Base-by-base conservation (phyloP, 2,329 filamentous ascomycete genomes). In the Aspergillus pseudonomiae region DNA sequence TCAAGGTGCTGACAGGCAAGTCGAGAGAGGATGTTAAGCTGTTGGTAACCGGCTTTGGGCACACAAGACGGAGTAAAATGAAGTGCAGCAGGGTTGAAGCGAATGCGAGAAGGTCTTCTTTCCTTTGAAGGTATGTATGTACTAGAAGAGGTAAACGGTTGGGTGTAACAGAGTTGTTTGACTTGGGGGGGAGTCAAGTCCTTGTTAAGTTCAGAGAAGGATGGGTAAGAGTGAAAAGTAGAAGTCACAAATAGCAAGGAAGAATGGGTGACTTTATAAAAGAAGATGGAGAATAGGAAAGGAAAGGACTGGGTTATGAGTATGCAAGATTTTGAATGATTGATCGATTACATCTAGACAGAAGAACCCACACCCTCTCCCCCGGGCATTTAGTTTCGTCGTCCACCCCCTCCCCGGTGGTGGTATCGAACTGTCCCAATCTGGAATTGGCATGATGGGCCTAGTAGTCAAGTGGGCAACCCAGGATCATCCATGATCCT, bases 401-500 rank as follows among this genome's bases (percentile, higher is more conserved):
- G 36, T 30, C 32, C 52, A 39, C 32, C 52, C 52, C 52, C 32
- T 53, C 32, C n/a, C 14, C 16, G 19, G 16, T 32, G 48, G 32
- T 39, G 28, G 28, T 39, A 41, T 55, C 26, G 26, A 41, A 39
- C 45, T 52, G 34, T 59, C 60, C 55, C 28, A 48, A 53, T 62
- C 57, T 54, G 32, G 60, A n/a, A 62, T 52, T 52, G 28, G 32
- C 56, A 55, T 55, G 32, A 55, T 55, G 32, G 52, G 21, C 52
- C 34, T 39, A n/a, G 32, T 28, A 28, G 30, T 36, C 19, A 36
- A 59, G 59, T 58, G 54, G 57, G 45, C 34, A 26, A 62, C 57
- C 67, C 68, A 67, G 57, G 54, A 69, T 59, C 68, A 70, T 70
- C 67, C 67, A 68, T 70, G 61, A 70, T 69, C 68, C 68, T 64